Evolutionary conservation across 2,329 filamentous ascomycete genomes (phyloP).

Genomic region (Dactylellina leptospora): DNA sequence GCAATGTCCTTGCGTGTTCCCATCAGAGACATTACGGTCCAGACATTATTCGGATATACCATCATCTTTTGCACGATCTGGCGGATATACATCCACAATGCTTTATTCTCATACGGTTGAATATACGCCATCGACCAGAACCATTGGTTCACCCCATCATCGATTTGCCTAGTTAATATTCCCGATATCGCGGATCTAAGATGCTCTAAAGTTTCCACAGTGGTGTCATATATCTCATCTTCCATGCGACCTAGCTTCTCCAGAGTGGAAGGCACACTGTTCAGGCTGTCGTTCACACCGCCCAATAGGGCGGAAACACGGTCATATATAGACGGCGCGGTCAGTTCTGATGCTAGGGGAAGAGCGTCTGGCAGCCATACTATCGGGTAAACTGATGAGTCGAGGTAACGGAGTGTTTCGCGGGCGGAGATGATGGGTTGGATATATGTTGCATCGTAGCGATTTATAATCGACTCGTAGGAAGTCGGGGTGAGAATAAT

Average conservation of each 20-base stretch:
- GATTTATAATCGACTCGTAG: neutral
- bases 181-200: too few species aligned
- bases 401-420: neutral
- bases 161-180: too few species aligned
- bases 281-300: too few species aligned
- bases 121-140: neutral
- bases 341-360: too few species aligned
- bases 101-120: neutral
- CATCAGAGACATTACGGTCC: neutral
- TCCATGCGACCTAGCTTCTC: too few species aligned
- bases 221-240: too few species aligned
- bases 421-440: neutral
- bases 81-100: neutral
- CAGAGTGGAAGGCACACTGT: too few species aligned
- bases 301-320: too few species aligned
- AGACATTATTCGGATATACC: neutral
- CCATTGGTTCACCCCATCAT: neutral
- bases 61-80: neutral
- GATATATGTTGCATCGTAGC: neutral
- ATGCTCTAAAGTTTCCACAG: too few species aligned
- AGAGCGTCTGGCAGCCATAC: neutral
- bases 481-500: neutral
- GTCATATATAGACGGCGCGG: too few species aligned
- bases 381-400: neutral
- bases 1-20: neutral